These are phyloP conservation scores for Jamesozyma gamospora DNA, from an alignment of 805 yeast genomes.

Conservation along the genomic window DNA sequence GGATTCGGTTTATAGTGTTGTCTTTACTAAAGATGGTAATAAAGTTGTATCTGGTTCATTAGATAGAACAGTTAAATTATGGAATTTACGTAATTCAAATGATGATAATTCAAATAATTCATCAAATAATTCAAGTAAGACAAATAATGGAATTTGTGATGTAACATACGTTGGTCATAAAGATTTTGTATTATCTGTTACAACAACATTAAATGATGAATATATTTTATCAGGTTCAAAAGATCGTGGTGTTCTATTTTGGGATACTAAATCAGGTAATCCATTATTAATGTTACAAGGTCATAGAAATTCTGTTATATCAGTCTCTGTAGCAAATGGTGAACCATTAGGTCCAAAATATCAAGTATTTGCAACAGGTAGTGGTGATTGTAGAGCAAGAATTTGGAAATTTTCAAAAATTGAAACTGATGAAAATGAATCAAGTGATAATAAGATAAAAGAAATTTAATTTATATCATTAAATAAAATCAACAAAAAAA, in stretches of 20 bases:
- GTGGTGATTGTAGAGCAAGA: constrained; percentile 96
- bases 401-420: constrained; percentile 76
- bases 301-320: constrained; percentile 89
- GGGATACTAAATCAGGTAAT: constrained; percentile 90
- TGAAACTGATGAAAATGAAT: not conserved
- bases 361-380: constrained; percentile 91
- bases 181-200: constrained; percentile 89
- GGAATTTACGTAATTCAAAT: constrained; percentile 61
- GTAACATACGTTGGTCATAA: constrained; percentile 93
- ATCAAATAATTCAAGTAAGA: constrained; percentile 17
- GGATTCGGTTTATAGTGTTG: constrained; percentile 92
- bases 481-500: not conserved
- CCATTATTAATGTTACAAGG: constrained; percentile 94
- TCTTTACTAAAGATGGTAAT: constrained; percentile 83
- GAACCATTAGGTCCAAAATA: constrained; percentile 46
- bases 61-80: constrained; percentile 89
- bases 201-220: constrained; percentile 87
- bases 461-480: constrained; percentile 1
- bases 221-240: constrained; percentile 90
- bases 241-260: constrained; percentile 93
- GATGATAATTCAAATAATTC: not conserved
- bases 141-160: constrained; percentile 54
- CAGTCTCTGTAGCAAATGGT: constrained; percentile 84
- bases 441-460: constrained; percentile 1
- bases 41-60: constrained; percentile 92